phyloP scores from a whole-genome alignment of 331 rosid genomes.

The Quercus phellos region DNA sequence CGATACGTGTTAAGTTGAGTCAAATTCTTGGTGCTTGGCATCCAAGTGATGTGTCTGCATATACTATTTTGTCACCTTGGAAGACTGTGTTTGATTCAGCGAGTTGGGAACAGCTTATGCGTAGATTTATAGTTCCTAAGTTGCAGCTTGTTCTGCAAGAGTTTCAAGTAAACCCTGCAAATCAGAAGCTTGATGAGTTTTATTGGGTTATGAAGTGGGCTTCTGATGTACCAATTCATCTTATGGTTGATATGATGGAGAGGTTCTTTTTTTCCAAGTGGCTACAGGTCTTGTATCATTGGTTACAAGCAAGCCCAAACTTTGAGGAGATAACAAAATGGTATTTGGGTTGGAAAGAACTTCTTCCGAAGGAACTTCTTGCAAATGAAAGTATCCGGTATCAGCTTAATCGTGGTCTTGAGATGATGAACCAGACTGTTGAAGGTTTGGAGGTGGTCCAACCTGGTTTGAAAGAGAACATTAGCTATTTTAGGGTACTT shows the following conservation, averaged over 20 bases:
- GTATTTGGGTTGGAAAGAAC: constrained; percentile 89
- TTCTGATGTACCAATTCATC: constrained; percentile 70
- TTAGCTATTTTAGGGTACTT: constrained; percentile 63
- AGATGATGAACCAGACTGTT: constrained; percentile 86
- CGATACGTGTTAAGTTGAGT: constrained; percentile 75
- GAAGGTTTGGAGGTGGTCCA: constrained; percentile 86
- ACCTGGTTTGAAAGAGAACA: constrained; percentile 86
- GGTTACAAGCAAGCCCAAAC: constrained; percentile 80
- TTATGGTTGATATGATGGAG: constrained; percentile 89
- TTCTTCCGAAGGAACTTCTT: constrained; percentile 72
- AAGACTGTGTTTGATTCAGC: constrained; percentile 71
- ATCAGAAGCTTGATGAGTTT: constrained; percentile 78
- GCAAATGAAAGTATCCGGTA: constrained; percentile 75
- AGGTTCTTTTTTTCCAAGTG: constrained; percentile 75
- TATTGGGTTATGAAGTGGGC: constrained; percentile 89
- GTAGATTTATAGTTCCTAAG: constrained; percentile 80
- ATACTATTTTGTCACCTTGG: constrained; percentile 89
- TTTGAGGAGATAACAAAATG: constrained; percentile 83
- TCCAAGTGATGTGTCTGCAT: constrained; percentile 87
- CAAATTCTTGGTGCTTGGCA: constrained; percentile 94
- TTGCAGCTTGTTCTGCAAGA: constrained; percentile 80
- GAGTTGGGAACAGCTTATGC: constrained; percentile 94
- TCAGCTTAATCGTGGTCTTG: constrained; percentile 75
- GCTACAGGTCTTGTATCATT: constrained; percentile 79
- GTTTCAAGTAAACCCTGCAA: constrained; percentile 79